Percentiles rank a stretch among this genome's conserved stretches.
Evolutionary conservation across 345 rosid genomes (phyloP).

Genomic region (Excoecaria agallocha): DNA sequence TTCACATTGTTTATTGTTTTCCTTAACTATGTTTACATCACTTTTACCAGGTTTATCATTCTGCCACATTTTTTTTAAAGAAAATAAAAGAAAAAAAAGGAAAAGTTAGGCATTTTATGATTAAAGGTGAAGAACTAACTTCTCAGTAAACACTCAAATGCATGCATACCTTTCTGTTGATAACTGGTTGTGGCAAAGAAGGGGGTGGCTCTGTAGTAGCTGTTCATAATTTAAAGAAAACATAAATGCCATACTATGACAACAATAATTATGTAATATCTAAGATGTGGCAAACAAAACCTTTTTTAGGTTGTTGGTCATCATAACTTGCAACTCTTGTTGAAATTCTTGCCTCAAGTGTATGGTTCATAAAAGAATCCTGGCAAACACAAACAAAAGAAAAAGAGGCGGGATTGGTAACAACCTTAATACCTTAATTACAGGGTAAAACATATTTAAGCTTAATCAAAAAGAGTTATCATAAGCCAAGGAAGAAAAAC

Average conservation of each 20-base stretch:
- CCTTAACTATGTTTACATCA: constrained; percentile 32
- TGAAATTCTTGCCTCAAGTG: constrained; percentile 32
- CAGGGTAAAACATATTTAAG: background rate
- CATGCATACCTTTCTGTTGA: constrained; percentile 42
- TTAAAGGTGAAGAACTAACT: constrained; percentile 6
- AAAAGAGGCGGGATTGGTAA: background rate
- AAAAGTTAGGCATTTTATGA: constrained; percentile 14
- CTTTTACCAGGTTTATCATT: constrained; percentile 24
- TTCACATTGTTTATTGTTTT: constrained; percentile 60
- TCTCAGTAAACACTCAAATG: constrained; percentile 9
- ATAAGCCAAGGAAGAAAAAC: background rate
- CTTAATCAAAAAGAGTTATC: background rate
- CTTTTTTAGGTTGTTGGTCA: constrained; percentile 27
- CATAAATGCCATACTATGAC: constrained; percentile 9
- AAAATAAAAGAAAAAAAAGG: background rate
- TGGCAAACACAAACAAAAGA: constrained; percentile 21
- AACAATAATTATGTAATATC: constrained; percentile 5
- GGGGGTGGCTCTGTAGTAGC: constrained; percentile 27
- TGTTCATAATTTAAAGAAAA: constrained; percentile 28
- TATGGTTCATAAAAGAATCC: constrained; percentile 31
- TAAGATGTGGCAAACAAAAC: constrained; percentile 27
- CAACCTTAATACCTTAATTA: background rate
- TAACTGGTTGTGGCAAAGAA: constrained; percentile 23
- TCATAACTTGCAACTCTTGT: constrained; percentile 20
- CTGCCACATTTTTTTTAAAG: constrained; percentile 35